phyloP scores from a whole-genome alignment of 2,329 filamentous ascomycete species.

The Aspergillus pseudoterreus region DNA sequence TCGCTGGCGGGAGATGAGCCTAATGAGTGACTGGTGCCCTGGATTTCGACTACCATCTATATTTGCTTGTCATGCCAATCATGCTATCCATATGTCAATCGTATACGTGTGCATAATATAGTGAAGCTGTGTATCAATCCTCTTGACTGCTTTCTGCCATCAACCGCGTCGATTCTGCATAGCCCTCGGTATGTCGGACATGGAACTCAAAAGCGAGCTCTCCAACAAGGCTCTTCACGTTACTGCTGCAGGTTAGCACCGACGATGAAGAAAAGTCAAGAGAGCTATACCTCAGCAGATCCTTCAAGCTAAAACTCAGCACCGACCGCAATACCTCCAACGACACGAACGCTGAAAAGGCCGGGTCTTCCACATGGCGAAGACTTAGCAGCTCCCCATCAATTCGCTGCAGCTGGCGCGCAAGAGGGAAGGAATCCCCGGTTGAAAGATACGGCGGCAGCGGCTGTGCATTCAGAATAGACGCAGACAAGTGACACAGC shows the following conservation, averaged over 20 bases:
- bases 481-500: conserved; percentile 64
- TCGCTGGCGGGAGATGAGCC: no score
- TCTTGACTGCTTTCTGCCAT: conserved; percentile 1
- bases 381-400: conserved; percentile 58
- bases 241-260: conserved; percentile 14
- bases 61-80: no score
- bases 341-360: conserved; percentile 69
- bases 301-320: conserved; percentile 26
- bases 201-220: conserved; percentile 31
- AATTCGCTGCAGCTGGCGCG: conserved; percentile 53
- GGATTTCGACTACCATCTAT: no score
- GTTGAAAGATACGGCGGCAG: conserved; percentile 65
- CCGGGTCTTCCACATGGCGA: conserved; percentile 63
- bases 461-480: conserved; percentile 60
- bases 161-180: conserved; percentile 9
- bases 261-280: neutral
- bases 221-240: conserved; percentile 29
- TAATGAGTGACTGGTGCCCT: no score
- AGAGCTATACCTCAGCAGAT: conserved; percentile 24
- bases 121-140: neutral
- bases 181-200: conserved; percentile 3
- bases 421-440: conserved; percentile 58
- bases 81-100: no score
- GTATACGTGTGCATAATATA: no score
- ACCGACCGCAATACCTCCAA: conserved; percentile 55